Evolutionary conservation across 495 filamentous ascomycete genomes (phyloP).

Genomic region (Daldinia concentrica): DNA sequence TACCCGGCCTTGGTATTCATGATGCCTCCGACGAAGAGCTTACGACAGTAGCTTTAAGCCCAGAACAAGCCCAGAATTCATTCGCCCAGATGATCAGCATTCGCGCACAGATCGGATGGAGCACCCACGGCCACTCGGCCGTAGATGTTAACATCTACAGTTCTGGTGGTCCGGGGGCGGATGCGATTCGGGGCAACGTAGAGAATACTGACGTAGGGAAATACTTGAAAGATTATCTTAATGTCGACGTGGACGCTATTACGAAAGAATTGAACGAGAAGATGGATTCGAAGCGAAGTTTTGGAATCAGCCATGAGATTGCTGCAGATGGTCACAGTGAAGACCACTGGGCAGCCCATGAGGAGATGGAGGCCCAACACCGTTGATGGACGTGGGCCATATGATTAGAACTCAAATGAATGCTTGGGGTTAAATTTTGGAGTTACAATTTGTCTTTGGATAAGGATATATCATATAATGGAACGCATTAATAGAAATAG

Average conservation of each 20-base stretch:
- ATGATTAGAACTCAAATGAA: background rate
- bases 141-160: conserved; percentile 95
- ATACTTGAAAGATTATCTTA: conserved; percentile 82
- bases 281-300: conserved; percentile 39
- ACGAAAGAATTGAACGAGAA: conserved; percentile 77
- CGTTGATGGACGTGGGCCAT: background rate
- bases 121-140: conserved; percentile 86
- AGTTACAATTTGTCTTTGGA: conserved; percentile 14
- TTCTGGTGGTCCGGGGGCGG: conserved; percentile 60
- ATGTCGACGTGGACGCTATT: conserved; percentile 77
- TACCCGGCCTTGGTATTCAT: conserved; percentile 74
- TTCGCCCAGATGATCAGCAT: conserved; percentile 88
- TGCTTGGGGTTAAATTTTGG: conserved; percentile 5
- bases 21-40: conserved; percentile 80
- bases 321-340: background rate
- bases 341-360: conserved; percentile 43
- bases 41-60: conserved; percentile 65
- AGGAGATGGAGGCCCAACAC: conserved; percentile 29
- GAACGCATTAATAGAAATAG: background rate
- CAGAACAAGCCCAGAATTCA: conserved; percentile 60
- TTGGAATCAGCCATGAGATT: conserved; percentile 2
- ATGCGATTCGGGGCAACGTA: conserved; percentile 77
- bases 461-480: conserved; percentile 13
- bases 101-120: conserved; percentile 91
- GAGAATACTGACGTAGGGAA: conserved; percentile 93